Percentiles rank a stretch among this genome's conserved stretches.
phyloP scores from a whole-genome alignment of 345 rosid species.

The Pseudoturritis turrita region DNA sequence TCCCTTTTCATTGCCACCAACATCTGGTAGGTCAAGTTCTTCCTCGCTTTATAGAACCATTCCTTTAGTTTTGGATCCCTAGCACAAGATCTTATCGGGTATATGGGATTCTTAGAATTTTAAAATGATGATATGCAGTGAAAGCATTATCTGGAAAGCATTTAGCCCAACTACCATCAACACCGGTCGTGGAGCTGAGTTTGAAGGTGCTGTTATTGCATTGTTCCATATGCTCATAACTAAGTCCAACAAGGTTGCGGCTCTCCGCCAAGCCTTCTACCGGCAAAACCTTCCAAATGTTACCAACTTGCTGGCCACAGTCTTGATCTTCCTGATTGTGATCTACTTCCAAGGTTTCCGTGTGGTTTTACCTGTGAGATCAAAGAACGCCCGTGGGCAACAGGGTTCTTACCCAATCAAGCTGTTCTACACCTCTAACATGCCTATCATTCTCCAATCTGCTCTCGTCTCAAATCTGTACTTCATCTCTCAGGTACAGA shows the following conservation, averaged over 20 bases:
- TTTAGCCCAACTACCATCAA: conserved; percentile 87
- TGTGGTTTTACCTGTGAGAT: conserved; percentile 84
- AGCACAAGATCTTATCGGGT: not conserved
- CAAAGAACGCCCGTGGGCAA: conserved; percentile 91
- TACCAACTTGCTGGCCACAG: conserved; percentile 78
- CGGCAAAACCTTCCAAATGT: conserved; percentile 89
- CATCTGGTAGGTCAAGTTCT: conserved; percentile 50
- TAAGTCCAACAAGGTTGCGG: conserved; percentile 69
- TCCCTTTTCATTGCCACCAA: conserved; percentile 91
- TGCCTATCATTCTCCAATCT: conserved; percentile 85
- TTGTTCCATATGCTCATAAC: conserved; percentile 77
- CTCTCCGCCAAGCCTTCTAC: conserved; percentile 81
- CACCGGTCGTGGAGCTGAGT: conserved; percentile 88
- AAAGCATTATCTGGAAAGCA: conserved; percentile 83
- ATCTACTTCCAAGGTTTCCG: conserved; percentile 96
- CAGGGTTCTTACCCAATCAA: conserved; percentile 91
- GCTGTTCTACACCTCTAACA: conserved; percentile 86
- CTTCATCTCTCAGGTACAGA: conserved; percentile 79
- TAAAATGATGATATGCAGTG: conserved; percentile 35
- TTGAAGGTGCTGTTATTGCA: conserved; percentile 93
- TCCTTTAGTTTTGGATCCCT: not conserved
- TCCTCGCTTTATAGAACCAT: not conserved
- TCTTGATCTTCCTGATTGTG: conserved; percentile 73
- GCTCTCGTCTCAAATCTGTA: conserved; percentile 81
- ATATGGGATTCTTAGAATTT: not conserved